Evolutionary conservation across 225 moss, liverwort and hornwort species (phyloP), one percentile per base, ranked within the genome.

Genomic region (Takakia lepidozioides): DNA sequence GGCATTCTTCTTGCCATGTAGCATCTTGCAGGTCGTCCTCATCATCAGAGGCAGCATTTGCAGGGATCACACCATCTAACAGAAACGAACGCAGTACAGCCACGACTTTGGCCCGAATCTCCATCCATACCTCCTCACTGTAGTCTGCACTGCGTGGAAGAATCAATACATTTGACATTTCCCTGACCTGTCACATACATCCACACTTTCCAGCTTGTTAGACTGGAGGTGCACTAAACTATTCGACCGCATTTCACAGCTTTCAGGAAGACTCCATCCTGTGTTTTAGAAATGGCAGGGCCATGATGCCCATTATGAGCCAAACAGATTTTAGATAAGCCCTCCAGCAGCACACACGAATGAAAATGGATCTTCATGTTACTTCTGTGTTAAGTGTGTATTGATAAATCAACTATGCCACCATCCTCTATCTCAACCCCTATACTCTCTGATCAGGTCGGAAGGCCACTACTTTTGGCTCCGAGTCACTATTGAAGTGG

Each of bases 121-220:
- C 93, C 46, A 84, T 65, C 93, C 93, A 93, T 18, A 89, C 93
- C 60, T 89, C 93, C 66, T 93, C 93, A 49, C 93, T 93, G 60
- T 86, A 89, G 62, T 93, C 89, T 17, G 89, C 93, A 68, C 93
- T 93, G 50, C 78, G 80, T 25, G 93, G 89, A 24, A 81, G 56
- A 51, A 93, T 76, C 10, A 93, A 47, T 43, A 89, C 89, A 22
- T 89, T 93, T 27, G 86, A 86, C 88, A 93, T 88, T 73, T 93
- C 93, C 52, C 83, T 60, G 42, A 93, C 83, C 88, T 93, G 75
- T 19, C 38, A 37, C 18, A 30, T 3, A 38, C 1, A 7, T 15
- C 1, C 29, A 50, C 41, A 22, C 32, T 27, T 25, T 45, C n/a
- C n/a, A n/a, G n/a, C n/a, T n/a, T n/a, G n/a, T n/a, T n/a, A n/a